Evolutionary conservation across 2,329 filamentous ascomycete genomes (phyloP).

Genomic region (Apiospora pterosperma): DNA sequence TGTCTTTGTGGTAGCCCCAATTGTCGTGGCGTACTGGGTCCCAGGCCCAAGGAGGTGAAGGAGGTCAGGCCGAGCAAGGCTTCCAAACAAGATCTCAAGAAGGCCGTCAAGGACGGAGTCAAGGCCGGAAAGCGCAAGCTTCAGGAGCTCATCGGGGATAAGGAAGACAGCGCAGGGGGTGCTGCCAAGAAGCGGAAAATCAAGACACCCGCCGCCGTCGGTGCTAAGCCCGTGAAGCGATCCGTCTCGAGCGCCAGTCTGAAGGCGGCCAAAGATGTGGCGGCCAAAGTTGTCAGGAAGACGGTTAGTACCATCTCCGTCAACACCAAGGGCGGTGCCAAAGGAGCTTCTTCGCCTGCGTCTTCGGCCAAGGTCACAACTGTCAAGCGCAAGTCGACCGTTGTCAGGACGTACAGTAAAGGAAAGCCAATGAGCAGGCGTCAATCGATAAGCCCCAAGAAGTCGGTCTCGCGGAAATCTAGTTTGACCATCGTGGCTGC

Average conservation of each 20-base stretch:
- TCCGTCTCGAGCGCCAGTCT: slow-evolving; percentile 4
- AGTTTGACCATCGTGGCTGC: slow-evolving; percentile 22
- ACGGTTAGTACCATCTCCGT: slow-evolving; percentile 36
- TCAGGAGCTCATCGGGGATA: slow-evolving; percentile 46
- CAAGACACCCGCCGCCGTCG: slow-evolving; percentile 31
- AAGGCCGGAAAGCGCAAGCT: slow-evolving; percentile 56
- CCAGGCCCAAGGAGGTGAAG: slow-evolving; percentile 49
- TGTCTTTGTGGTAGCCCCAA: slow-evolving; percentile 62
- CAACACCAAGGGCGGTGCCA: slow-evolving; percentile 27
- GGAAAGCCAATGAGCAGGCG: neutral
- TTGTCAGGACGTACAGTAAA: slow-evolving; percentile 28
- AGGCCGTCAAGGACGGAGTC: slow-evolving; percentile 27
- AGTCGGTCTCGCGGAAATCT: slow-evolving; percentile 15
- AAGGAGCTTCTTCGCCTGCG: slow-evolving; percentile 14
- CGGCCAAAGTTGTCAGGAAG: slow-evolving; percentile 32
- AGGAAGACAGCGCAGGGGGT: slow-evolving; percentile 22
- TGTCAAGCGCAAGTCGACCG: slow-evolving; percentile 20
- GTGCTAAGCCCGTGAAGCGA: slow-evolving; percentile 24
- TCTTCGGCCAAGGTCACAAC: slow-evolving; percentile 18
- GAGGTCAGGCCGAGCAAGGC: slow-evolving; percentile 47
- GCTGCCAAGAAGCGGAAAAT: slow-evolving; percentile 46
- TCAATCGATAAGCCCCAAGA: slow-evolving; percentile 12
- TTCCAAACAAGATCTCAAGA: slow-evolving; percentile 39
- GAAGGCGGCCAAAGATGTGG: slow-evolving; percentile 30
- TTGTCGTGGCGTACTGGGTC: slow-evolving; percentile 62